Conservation (phyloP, 2,329 filamentous ascomycete genomes). For the Colletotrichum plurivorum region DNA sequence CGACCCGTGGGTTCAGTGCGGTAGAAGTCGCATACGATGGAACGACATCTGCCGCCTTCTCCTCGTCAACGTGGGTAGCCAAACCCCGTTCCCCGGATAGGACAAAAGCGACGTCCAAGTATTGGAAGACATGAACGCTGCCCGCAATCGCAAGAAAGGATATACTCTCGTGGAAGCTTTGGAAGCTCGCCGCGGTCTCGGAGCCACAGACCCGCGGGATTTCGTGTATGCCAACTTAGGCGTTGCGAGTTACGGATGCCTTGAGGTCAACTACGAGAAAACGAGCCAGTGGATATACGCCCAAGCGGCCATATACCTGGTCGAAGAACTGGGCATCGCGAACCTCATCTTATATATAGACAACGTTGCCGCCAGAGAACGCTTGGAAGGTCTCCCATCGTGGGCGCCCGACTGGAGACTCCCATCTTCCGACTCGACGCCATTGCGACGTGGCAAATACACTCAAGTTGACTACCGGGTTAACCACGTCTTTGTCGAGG, state of each 20-base stretch:
- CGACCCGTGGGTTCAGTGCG: slow-evolving; percentile 44
- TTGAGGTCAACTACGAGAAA: slow-evolving; percentile 10
- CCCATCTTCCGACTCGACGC: not conserved
- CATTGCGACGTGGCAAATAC: too few species aligned
- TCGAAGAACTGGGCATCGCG: slow-evolving; percentile 12
- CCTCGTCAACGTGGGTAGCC: not conserved
- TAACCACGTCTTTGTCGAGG: not conserved
- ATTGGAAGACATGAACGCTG: slow-evolving; percentile 17
- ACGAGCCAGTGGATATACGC: not conserved
- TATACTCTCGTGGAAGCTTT: slow-evolving; percentile 5
- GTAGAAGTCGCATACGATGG: slow-evolving; percentile 24
- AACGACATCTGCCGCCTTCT: slow-evolving; percentile 3
- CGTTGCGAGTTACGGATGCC: not conserved
- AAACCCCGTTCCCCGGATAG: not conserved
- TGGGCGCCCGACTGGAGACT: slow-evolving; percentile 26
- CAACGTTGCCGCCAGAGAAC: not conserved
- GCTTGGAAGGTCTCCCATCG: not conserved
- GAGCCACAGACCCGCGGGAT: slow-evolving; percentile 19
- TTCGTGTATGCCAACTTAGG: slow-evolving; percentile 20
- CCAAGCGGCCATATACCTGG: slow-evolving; percentile 14
- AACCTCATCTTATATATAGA: not conserved
- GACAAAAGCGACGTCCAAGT: not conserved
- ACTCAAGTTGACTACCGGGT: too few species aligned
- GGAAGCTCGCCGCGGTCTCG: slow-evolving; percentile 1
- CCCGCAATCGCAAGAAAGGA: not conserved